Evolutionary conservation across 176 grass and related monocot species (phyloP).

Genomic region (Eleusine coracana): DNA sequence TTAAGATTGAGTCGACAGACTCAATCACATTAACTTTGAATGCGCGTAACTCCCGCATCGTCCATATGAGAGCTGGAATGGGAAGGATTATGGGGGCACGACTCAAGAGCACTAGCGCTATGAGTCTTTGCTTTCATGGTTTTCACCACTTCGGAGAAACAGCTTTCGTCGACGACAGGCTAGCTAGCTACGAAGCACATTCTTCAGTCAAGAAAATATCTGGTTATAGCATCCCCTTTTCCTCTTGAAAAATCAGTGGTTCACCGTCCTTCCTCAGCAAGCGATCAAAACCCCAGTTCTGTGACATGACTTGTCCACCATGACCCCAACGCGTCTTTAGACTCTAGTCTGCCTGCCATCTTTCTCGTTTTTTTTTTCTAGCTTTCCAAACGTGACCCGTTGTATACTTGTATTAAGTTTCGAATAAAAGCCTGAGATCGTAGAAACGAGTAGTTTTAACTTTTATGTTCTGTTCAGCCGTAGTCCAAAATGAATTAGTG

Average conservation of each 20-base stretch:
- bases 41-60: too few relatives aligned
- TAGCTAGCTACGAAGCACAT: too few relatives aligned
- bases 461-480: too few relatives aligned
- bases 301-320: slow-evolving; percentile 2
- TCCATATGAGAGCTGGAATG: background rate
- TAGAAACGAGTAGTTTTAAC: too few relatives aligned
- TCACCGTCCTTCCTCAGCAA: background rate
- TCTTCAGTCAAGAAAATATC: background rate
- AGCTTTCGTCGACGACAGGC: background rate
- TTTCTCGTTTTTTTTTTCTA: background rate
- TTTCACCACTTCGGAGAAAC: background rate
- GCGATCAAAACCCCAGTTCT: background rate
- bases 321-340: background rate
- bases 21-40: too few relatives aligned
- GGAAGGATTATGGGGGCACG: background rate
- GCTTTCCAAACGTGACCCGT: too few relatives aligned
- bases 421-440: too few relatives aligned
- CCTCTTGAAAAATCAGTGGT: background rate
- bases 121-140: background rate
- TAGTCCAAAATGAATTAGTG: too few relatives aligned
- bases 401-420: too few relatives aligned
- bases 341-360: background rate
- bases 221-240: background rate
- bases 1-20: too few relatives aligned
- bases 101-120: background rate